Evolutionary conservation across 2,329 filamentous ascomycete genomes (phyloP).

Genomic region (Epichloe coenophiala): DNA sequence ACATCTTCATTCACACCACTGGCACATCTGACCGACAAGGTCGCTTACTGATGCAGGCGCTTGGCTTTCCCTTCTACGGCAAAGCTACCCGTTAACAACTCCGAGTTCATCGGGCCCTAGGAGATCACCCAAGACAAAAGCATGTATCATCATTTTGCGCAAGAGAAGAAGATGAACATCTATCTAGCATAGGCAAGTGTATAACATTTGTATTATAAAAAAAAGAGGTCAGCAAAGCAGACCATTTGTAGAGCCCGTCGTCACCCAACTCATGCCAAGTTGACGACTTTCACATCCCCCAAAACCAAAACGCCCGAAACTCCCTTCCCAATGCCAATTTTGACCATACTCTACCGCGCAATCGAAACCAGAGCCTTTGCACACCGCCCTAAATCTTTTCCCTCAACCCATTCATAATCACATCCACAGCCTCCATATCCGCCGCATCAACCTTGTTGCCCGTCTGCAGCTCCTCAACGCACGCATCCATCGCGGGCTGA

Average conservation of each 20-base stretch:
- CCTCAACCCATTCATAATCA: conserved; percentile 54
- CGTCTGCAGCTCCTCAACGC: conserved; percentile 50
- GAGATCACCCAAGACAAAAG: neutral
- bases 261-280: neutral
- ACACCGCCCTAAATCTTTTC: conserved; percentile 29
- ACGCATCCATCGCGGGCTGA: conserved; percentile 63
- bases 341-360: too few species aligned
- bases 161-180: neutral
- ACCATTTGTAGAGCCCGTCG: neutral
- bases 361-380: neutral
- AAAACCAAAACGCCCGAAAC: conserved; percentile 15
- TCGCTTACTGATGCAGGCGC: conserved; percentile 46
- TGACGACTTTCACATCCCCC: neutral
- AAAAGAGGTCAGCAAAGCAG: neutral
- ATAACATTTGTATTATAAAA: conserved; percentile 21
- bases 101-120: neutral
- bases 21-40: conserved; percentile 78
- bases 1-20: conserved; percentile 72
- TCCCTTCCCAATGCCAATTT: conserved; percentile 20
- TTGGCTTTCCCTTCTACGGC: conserved; percentile 59
- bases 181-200: conserved; percentile 15
- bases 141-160: neutral
- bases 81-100: conserved; percentile 36
- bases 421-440: conserved; percentile 80
- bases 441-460: conserved; percentile 56